A percentile compares a stretch with the other conserved stretches of the same genome.
phyloP scores from a whole-genome alignment of 2,329 filamentous ascomycete genomes.

The Cladophialophora yegresii region DNA sequence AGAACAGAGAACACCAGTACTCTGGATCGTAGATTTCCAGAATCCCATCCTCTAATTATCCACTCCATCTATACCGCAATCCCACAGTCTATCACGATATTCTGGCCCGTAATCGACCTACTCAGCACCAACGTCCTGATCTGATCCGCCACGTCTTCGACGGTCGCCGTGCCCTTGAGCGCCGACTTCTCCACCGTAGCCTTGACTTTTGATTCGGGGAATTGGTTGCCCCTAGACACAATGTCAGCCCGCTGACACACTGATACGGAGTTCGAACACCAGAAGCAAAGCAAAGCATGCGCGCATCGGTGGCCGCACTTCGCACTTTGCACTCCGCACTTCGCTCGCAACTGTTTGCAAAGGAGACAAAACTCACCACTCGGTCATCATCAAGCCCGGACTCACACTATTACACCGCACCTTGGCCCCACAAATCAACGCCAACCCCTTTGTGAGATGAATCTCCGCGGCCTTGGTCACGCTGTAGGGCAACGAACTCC shows the following conservation, averaged over 20 bases:
- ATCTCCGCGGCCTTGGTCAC: slow-evolving; percentile 76
- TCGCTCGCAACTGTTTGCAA: too few species aligned
- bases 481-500: slow-evolving; percentile 68
- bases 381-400: slow-evolving; percentile 66
- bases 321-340: background rate
- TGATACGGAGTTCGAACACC: too few species aligned
- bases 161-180: slow-evolving; percentile 28
- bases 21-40: too few species aligned
- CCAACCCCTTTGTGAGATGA: slow-evolving; percentile 67
- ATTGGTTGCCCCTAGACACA: slow-evolving; percentile 31
- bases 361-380: slow-evolving; percentile 62
- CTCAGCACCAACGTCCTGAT: slow-evolving; percentile 33
- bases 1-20: too few species aligned
- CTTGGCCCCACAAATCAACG: slow-evolving; percentile 62
- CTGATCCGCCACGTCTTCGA: slow-evolving; percentile 40
- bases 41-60: too few species aligned
- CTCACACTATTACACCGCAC: slow-evolving; percentile 65
- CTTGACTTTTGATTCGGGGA: slow-evolving; percentile 36
- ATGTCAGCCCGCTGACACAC: too few species aligned
- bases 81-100: slow-evolving; percentile 37
- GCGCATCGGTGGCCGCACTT: too few species aligned
- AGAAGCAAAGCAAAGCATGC: too few species aligned
- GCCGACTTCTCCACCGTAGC: slow-evolving; percentile 33
- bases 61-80: slow-evolving; percentile 32
- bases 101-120: slow-evolving; percentile 37